These are phyloP conservation scores for Byssochlamys sp. DNA, from an alignment of 2,329 filamentous ascomycete genomes.

Conservation along the genomic window DNA sequence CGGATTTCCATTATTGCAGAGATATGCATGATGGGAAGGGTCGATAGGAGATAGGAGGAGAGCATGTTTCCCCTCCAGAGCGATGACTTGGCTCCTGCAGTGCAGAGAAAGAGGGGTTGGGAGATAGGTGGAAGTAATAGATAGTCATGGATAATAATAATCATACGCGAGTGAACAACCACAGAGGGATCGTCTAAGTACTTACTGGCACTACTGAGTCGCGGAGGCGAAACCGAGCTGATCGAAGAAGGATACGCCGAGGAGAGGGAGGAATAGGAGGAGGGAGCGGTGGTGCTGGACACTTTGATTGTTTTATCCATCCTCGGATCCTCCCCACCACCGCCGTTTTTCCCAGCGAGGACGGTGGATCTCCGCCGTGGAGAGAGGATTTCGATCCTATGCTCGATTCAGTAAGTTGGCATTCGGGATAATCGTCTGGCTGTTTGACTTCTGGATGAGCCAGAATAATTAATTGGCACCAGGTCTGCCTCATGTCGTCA, in stretches of 20 bases:
- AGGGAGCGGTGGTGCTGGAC: neutral
- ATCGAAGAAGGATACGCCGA: conserved; percentile 1
- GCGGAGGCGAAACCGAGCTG: neutral
- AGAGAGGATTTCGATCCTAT: neutral
- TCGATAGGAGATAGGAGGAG: neutral
- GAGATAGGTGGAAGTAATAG: neutral
- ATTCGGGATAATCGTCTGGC: neutral
- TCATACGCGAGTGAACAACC: neutral
- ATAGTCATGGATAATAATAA: neutral
- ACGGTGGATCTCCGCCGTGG: neutral
- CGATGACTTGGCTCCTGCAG: neutral
- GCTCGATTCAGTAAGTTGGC: neutral
- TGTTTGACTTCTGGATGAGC: neutral
- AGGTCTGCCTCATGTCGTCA: neutral
- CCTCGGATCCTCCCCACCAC: neutral
- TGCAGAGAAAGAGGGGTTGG: neutral
- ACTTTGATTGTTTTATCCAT: neutral
- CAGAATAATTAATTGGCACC: neutral
- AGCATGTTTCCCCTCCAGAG: neutral
- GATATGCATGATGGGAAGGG: neutral
- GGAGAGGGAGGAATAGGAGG: neutral
- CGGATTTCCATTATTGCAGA: neutral
- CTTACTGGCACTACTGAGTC: neutral
- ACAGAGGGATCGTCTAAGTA: neutral
- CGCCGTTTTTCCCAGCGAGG: neutral